Conservation (phyloP, 1,284 basidiomycete genomes). For the Xerocomus nothofagi region DNA sequence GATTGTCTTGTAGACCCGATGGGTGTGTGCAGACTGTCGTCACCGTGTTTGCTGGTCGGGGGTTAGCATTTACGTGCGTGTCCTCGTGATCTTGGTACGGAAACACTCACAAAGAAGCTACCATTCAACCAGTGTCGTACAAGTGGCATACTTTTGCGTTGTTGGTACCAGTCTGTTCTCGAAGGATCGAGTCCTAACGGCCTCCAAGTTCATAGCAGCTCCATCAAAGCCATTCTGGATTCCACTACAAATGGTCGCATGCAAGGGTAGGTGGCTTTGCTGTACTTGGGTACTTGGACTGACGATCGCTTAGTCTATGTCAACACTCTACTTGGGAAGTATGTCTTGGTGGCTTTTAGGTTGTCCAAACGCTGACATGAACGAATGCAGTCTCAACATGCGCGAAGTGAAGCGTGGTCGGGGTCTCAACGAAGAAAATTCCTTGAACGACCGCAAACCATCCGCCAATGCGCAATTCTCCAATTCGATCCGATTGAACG, state of each 20-base stretch:
- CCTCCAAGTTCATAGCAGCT: conserved; percentile 33
- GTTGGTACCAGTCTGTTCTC: conserved; percentile 21
- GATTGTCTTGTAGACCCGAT: conserved; percentile 15
- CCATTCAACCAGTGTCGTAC: conserved; percentile 20
- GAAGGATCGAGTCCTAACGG: neutral
- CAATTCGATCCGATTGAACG: conserved; percentile 18
- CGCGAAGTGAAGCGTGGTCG: conserved; percentile 33
- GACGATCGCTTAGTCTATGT: conserved; percentile 28
- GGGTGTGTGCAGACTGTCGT: conserved; percentile 10
- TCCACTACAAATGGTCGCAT: conserved; percentile 37
- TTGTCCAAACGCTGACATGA: conserved; percentile 1
- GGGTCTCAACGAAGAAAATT: conserved; percentile 41
- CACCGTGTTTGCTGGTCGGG: conserved; percentile 33
- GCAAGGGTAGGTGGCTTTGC: conserved; percentile 32
- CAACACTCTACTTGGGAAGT: conserved; percentile 33
- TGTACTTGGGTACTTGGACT: neutral
- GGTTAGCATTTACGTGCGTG: conserved; percentile 33
- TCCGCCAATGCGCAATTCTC: neutral
- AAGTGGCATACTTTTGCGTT: conserved; percentile 24
- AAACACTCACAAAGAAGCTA: neutral
- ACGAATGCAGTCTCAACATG: conserved; percentile 34
- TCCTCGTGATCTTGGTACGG: neutral
- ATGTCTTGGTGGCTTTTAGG: neutral
- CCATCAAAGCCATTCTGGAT: conserved; percentile 38
- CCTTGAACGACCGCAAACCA: conserved; percentile 6